Percentiles rank a stretch among this genome's conserved stretches.
phyloP scores from a whole-genome alignment of 805 yeast species.

The Ogataea neopini region DNA sequence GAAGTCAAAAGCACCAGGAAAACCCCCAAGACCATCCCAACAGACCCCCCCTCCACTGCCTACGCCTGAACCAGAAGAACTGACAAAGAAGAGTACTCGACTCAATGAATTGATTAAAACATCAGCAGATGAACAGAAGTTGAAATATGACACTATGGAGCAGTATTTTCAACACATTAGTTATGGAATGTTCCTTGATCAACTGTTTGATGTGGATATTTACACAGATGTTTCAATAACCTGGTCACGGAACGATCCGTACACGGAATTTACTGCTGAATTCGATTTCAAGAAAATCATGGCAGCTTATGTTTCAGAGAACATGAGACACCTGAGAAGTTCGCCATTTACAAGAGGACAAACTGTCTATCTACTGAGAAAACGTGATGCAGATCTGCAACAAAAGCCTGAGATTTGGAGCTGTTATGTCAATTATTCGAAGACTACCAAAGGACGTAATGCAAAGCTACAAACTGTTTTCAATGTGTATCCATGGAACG shows the following conservation, averaged over 20 bases:
- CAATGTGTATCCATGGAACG: constrained; percentile 61
- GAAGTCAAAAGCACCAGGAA: too few species aligned
- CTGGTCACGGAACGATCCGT: constrained; percentile 38
- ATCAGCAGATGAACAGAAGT: constrained; percentile 21
- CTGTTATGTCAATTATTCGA: constrained; percentile 46
- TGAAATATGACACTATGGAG: constrained; percentile 46
- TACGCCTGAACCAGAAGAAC: too few species aligned
- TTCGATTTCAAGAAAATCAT: constrained; percentile 50
- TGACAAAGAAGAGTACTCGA: background rate
- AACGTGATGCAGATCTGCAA: constrained; percentile 42
- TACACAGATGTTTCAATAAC: constrained; percentile 46
- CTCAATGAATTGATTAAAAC: constrained; percentile 22
- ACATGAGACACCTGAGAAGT: constrained; percentile 53
- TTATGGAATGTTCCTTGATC: constrained; percentile 63
- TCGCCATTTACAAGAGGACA: constrained; percentile 62
- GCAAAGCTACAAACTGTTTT: constrained; percentile 42
- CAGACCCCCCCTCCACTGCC: too few species aligned
- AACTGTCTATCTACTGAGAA: constrained; percentile 51
- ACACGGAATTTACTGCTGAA: constrained; percentile 42
- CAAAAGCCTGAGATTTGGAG: constrained; percentile 53
- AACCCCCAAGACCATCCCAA: too few species aligned
- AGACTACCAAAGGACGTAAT: constrained; percentile 13
- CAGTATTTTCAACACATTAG: constrained; percentile 61
- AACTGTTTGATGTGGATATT: constrained; percentile 48
- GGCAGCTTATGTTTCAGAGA: constrained; percentile 49